Evolutionary conservation across 176 grass and related monocot genomes (phyloP).

Genomic region (Juncus effusus): DNA sequence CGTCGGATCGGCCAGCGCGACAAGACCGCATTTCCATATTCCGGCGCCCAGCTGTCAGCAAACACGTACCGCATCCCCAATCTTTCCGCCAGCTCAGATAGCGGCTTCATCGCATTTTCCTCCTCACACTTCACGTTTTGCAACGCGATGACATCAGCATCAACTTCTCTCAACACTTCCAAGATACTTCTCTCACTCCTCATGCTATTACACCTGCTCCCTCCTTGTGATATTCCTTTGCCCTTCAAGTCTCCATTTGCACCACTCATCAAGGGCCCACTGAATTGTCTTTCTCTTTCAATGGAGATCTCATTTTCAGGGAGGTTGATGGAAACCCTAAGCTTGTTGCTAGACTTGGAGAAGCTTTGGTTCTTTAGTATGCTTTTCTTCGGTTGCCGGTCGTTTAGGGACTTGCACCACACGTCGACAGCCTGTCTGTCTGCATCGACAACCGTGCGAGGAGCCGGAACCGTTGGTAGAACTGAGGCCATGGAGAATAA

Average conservation of each 20-base stretch:
- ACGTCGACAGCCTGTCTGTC: not conserved
- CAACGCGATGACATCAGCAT: conserved; percentile 77
- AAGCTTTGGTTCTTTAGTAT: conserved; percentile 75
- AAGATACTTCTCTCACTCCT: conserved; percentile 48
- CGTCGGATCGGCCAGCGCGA: conserved; percentile 88
- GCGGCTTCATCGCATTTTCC: conserved; percentile 82
- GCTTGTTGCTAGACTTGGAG: conserved; percentile 53
- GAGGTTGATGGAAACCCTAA: conserved; percentile 88
- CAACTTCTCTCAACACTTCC: conserved; percentile 80
- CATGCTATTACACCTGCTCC: not conserved
- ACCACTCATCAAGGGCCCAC: not conserved
- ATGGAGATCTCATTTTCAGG: conserved; percentile 95
- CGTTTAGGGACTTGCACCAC: conserved; percentile 11
- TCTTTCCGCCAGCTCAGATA: conserved; percentile 71
- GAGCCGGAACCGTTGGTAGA: conserved; percentile 5
- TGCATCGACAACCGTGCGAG: not conserved
- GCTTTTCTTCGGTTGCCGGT: conserved; percentile 51
- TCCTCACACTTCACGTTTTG: conserved; percentile 93
- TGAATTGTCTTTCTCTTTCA: conserved; percentile 39
- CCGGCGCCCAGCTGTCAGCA: conserved; percentile 98
- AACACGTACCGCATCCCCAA: conserved; percentile 94
- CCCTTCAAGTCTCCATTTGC: conserved; percentile 22
- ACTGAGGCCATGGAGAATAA: conserved; percentile 97
- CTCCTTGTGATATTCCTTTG: conserved; percentile 5
- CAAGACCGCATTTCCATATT: conserved; percentile 89